Percentiles rank a stretch among this genome's conserved stretches.
phyloP scores from a whole-genome alignment of 2,329 filamentous ascomycete genomes.

The Cytospora piceae region DNA sequence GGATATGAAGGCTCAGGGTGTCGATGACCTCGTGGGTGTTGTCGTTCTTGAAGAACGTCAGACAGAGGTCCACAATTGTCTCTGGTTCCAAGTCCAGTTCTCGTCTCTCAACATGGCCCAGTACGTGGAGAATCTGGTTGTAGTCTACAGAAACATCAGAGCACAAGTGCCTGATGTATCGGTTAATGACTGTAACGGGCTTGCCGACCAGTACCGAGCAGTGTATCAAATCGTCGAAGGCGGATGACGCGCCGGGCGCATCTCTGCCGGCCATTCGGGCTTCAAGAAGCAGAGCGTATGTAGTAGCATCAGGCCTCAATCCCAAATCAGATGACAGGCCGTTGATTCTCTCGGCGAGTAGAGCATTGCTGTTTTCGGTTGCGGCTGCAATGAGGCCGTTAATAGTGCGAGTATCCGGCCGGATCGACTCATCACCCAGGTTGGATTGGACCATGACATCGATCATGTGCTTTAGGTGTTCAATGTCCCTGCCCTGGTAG shows the following conservation, averaged over 20 bases:
- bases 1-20: constrained; percentile 75
- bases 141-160: constrained; percentile 64
- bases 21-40: constrained; percentile 81
- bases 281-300: constrained; percentile 74
- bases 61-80: constrained; percentile 74
- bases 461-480: constrained; percentile 76
- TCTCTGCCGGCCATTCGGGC: constrained; percentile 76
- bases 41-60: constrained; percentile 73
- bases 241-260: constrained; percentile 67
- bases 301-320: constrained; percentile 69
- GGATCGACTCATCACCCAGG: constrained; percentile 48
- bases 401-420: constrained; percentile 72
- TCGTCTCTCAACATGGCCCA: constrained; percentile 73
- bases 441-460: constrained; percentile 62
- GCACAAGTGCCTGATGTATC: constrained; percentile 72
- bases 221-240: constrained; percentile 65
- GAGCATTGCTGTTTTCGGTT: constrained; percentile 68
- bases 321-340: constrained; percentile 66
- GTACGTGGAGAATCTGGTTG: constrained; percentile 71
- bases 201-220: constrained; percentile 44
- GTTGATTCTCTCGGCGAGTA: constrained; percentile 75
- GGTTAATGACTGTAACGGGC: constrained; percentile 67
- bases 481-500: constrained; percentile 68
- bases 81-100: constrained; percentile 71
- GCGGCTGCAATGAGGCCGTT: constrained; percentile 77